A percentile compares a stretch with the other conserved stretches of the same genome.
Conservation (phyloP, 2,329 filamentous ascomycete species). For the Aspergillus persii region DNA sequence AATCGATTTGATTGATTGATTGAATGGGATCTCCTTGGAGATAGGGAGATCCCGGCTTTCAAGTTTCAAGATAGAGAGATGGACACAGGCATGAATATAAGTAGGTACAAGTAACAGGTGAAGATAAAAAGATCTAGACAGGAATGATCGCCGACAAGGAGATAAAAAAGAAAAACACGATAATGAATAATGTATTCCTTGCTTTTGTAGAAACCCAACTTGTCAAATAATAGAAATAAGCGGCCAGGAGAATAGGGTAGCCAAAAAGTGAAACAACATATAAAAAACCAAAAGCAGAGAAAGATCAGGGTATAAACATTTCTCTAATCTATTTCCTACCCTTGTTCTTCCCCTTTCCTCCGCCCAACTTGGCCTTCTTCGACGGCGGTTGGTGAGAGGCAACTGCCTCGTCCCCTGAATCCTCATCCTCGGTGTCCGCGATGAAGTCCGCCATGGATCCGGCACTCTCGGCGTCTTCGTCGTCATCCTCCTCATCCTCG, state of each 20-base stretch:
- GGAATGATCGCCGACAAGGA: neutral
- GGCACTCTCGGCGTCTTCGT: constrained; percentile 61
- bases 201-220: neutral
- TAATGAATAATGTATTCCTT: constrained; percentile 4
- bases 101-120: constrained; percentile 1
- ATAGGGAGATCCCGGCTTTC: no score
- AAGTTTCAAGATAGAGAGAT: no score
- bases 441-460: constrained; percentile 47
- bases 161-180: constrained; percentile 1
- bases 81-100: neutral
- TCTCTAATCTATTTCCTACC: constrained; percentile 32
- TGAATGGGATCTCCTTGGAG: no score
- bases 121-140: constrained; percentile 1
- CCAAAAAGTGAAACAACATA: constrained; percentile 10
- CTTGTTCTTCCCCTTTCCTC: constrained; percentile 34
- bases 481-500: constrained; percentile 62
- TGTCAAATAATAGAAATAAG: constrained; percentile 10
- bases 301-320: constrained; percentile 22
- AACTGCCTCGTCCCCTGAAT: constrained; percentile 28
- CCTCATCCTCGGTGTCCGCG: constrained; percentile 47
- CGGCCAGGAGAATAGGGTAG: constrained; percentile 6
- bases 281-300: constrained; percentile 10
- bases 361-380: constrained; percentile 36
- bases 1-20: neutral
- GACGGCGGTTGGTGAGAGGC: constrained; percentile 27